Conservation (phyloP, 805 yeast genomes). For the Barnettozyma pratensis region DNA sequence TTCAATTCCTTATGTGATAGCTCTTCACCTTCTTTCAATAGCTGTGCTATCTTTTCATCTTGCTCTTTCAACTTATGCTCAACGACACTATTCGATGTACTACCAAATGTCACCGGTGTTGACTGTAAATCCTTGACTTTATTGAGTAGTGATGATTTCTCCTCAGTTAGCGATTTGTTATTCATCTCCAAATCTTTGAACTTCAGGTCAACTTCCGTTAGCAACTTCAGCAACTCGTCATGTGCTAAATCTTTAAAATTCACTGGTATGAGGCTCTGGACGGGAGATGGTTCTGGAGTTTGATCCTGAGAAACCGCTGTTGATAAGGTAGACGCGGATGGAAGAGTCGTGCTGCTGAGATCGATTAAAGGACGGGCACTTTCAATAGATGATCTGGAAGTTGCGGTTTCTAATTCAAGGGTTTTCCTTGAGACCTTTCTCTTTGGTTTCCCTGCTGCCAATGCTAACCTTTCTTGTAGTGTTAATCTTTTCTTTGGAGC, state of each 20-base stretch:
- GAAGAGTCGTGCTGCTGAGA: neutral
- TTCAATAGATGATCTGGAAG: slow-evolving; percentile 7
- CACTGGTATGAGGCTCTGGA: slow-evolving; percentile 6
- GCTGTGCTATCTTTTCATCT: slow-evolving; percentile 55
- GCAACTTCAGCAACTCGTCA: slow-evolving; percentile 15
- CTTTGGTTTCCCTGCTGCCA: slow-evolving; percentile 53
- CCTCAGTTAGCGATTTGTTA: slow-evolving; percentile 14
- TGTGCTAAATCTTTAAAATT: slow-evolving; percentile 9
- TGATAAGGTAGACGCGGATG: no score
- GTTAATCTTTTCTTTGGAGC: slow-evolving; percentile 57
- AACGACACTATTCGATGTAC: slow-evolving; percentile 7
- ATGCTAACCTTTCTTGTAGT: slow-evolving; percentile 77
- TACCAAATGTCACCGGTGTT: neutral
- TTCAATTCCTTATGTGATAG: slow-evolving; percentile 67
- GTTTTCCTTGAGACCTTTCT: slow-evolving; percentile 13
- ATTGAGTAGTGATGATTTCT: slow-evolving; percentile 20
- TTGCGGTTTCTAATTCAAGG: neutral
- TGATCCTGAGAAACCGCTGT: no score
- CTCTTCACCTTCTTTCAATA: slow-evolving; percentile 72
- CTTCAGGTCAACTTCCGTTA: slow-evolving; percentile 14
- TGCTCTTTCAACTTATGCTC: slow-evolving; percentile 34
- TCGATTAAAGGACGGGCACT: slow-evolving; percentile 1
- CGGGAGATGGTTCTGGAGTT: neutral
- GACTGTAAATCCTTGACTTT: slow-evolving; percentile 12
- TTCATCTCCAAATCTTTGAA: slow-evolving; percentile 12